Base-by-base conservation (phyloP, 2,329 filamentous ascomycete genomes). In the Coniochaeta sp. region DNA sequence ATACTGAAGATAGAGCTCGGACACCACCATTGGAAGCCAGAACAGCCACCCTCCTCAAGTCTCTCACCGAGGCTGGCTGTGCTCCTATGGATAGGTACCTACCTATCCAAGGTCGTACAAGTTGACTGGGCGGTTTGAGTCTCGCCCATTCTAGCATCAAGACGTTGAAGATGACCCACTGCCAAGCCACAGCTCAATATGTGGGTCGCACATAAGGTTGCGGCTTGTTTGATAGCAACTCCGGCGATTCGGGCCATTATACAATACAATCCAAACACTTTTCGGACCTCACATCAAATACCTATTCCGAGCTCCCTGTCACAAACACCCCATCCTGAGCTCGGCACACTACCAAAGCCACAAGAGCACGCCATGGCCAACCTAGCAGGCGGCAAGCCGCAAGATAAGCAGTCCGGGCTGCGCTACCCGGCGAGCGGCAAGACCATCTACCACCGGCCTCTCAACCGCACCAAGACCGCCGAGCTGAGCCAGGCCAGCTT, bases 361-460 rank as follows among this genome's bases (percentile, higher is more conserved):
- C 12, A 47, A 30, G 24, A 55, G 28, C 58, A 17, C 59, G 66
- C 62, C 64, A 84, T 84, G 81, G 75, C 80, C 61, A 83, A 80
- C 70, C 71, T 80, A 47, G 80, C 81, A 66, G 73, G 79, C 60
- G 70, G 75, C 64, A 75, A 80, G 64, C 68, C 75, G 28, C 72
- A 76, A 61, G 74, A 75, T 66, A 79, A 80, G 71, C 74, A 81
- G 65, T 73, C 81, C 36, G 88, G 90, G 28, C 87, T 99, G 63
- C 90, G 92, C 66, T 91, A 96, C 70, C 93, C 95, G 55, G 90
- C 90, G 60, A 96, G 87, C 74, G 91, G 92, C 78, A 98, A 98
- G 79, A 96, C 92, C 65, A 98, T 99, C 78, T 99, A 98, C 80
- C 92, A 97, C 80, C 86, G 95, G 59, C 92, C 96, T 63, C 81